These are phyloP conservation scores for Penicillium chermesinum DNA, from an alignment of 495 filamentous ascomycete species.

Conservation along the genomic window DNA sequence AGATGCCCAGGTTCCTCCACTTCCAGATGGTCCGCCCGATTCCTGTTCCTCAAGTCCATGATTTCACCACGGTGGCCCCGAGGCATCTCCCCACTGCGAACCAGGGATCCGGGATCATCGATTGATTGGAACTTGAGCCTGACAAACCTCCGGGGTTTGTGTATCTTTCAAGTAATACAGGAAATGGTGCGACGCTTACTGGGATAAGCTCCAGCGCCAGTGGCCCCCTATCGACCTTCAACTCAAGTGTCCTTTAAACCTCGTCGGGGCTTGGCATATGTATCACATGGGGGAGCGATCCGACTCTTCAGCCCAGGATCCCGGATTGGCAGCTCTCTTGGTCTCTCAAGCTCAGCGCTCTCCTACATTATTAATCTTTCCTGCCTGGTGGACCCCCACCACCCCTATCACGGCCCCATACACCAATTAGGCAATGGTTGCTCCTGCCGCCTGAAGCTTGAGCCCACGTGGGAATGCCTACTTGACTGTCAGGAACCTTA, in stretches of 20 bases:
- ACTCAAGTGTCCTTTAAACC: background rate
- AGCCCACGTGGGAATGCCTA: slow-evolving; percentile 20
- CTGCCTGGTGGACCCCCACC: background rate
- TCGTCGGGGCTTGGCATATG: background rate
- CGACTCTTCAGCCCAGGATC: slow-evolving; percentile 6
- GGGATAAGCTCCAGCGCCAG: background rate
- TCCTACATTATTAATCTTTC: background rate
- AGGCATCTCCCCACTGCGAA: background rate
- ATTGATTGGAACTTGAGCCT: slow-evolving; percentile 7
- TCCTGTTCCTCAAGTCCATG: slow-evolving; percentile 17
- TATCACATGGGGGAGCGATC: background rate
- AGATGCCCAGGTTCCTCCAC: slow-evolving; percentile 8
- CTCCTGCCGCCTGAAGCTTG: slow-evolving; percentile 7
- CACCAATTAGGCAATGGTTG: slow-evolving; percentile 10
- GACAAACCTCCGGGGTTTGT: no score
- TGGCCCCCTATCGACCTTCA: background rate
- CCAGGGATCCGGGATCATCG: slow-evolving; percentile 12
- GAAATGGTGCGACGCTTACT: slow-evolving; percentile 1
- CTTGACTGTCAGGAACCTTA: slow-evolving; percentile 13
- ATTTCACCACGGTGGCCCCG: slow-evolving; percentile 14
- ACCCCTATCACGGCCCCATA: slow-evolving; percentile 7
- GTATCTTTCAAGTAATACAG: no score
- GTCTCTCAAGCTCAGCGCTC: background rate
- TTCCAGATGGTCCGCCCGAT: slow-evolving; percentile 19
- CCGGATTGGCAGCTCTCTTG: background rate